A percentile compares a stretch with the other conserved stretches of the same genome.
These are phyloP conservation scores for Saccharomycopsis synnaedendra DNA, from an alignment of 805 yeast genomes.

Conservation along the genomic window DNA sequence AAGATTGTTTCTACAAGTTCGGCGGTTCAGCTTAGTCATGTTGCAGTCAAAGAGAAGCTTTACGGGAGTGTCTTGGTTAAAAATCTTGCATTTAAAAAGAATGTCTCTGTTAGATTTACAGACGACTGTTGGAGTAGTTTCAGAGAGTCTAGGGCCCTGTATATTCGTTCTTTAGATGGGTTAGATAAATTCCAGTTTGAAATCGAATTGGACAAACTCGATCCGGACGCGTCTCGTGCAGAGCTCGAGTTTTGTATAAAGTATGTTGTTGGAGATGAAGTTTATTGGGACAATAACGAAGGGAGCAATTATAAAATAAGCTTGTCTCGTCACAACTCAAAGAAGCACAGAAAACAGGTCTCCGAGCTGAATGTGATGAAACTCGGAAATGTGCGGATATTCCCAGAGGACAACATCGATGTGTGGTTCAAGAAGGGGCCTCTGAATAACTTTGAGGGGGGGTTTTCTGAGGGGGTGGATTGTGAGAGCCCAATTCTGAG, in stretches of 20 bases:
- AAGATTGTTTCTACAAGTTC: slow-evolving; percentile 2
- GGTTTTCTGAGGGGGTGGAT: no score
- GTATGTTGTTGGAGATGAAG: no score
- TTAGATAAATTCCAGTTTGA: slow-evolving; percentile 23
- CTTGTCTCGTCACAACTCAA: background rate
- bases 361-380: slow-evolving; percentile 8
- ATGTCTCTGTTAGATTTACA: slow-evolving; percentile 29
- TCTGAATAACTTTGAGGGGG: no score
- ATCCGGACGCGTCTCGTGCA: slow-evolving; percentile 1
- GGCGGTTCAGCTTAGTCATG: slow-evolving; percentile 2
- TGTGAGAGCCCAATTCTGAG: no score
- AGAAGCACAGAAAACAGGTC: slow-evolving; percentile 2
- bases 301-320: slow-evolving; percentile 18
- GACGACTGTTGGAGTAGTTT: slow-evolving; percentile 32
- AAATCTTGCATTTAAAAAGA: slow-evolving; percentile 30
- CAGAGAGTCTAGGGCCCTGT: slow-evolving; percentile 29
- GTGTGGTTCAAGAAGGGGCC: slow-evolving; percentile 9
- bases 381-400: slow-evolving; percentile 6
- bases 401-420: slow-evolving; percentile 6
- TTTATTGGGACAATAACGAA: slow-evolving; percentile 16
- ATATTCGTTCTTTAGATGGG: slow-evolving; percentile 16
- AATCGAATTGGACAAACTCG: slow-evolving; percentile 24
- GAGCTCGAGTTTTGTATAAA: no score
- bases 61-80: slow-evolving; percentile 33
- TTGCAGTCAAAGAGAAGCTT: background rate